These are phyloP conservation scores for Posidonia australis DNA, from an alignment of 106 monocot genomes.

Conservation along the genomic window DNA sequence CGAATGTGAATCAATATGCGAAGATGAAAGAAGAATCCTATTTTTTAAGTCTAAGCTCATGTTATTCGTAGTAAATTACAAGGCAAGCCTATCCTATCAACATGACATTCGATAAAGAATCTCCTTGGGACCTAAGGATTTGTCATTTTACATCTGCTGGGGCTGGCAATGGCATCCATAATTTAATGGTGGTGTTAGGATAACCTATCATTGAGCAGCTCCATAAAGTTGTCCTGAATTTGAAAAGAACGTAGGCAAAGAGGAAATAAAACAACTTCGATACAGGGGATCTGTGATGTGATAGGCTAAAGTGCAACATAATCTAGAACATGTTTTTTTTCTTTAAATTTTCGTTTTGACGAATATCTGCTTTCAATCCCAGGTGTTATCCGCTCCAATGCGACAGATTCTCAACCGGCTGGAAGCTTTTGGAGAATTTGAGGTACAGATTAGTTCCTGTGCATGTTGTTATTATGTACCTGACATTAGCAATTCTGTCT, in stretches of 20 bases:
- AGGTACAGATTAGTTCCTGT: constrained; percentile 28
- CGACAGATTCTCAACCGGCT: constrained; percentile 74
- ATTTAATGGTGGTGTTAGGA: neutral
- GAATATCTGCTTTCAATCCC: neutral
- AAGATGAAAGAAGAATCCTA: neutral
- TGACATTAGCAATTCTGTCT: neutral
- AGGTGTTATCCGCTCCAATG: constrained; percentile 82
- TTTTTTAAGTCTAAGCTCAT: no score
- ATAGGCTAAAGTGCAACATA: no score
- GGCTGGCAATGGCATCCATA: neutral
- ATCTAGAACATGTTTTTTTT: neutral
- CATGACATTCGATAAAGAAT: no score
- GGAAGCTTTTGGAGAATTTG: constrained; percentile 85
- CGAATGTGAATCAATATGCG: neutral
- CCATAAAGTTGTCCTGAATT: no score
- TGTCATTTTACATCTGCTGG: neutral
- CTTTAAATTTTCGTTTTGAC: constrained; percentile 7
- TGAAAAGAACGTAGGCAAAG: neutral
- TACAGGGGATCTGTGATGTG: no score
- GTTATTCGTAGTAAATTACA: no score
- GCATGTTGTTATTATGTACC: neutral
- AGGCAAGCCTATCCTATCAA: neutral
- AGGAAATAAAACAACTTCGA: no score
- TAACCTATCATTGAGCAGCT: neutral
- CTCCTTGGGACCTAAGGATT: no score